Evolutionary conservation across 1,284 basidiomycete species (phyloP).

Genomic region (Rhodotorula mucilaginosa): DNA sequence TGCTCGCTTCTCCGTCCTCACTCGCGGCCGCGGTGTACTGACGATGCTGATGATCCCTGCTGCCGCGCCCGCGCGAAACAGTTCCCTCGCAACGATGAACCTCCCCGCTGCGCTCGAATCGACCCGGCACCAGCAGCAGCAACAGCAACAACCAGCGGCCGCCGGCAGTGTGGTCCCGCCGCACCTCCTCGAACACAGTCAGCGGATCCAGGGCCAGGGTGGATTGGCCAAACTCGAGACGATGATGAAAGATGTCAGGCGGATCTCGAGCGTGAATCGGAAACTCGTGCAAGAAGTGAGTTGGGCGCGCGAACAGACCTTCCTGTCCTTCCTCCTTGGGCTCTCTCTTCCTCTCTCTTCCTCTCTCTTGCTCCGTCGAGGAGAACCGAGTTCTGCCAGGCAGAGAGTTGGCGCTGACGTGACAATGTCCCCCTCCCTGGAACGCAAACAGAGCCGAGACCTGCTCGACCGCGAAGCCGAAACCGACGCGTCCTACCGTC

Average conservation of each 20-base stretch:
- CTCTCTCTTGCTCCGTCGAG: no score
- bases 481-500: conserved; percentile 67
- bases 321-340: no score
- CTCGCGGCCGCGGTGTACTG: neutral
- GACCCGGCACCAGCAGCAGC: conserved; percentile 74
- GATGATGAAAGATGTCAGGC: conserved; percentile 69
- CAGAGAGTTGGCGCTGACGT: neutral
- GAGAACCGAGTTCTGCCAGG: neutral
- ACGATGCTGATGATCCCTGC: neutral
- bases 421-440: neutral
- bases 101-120: conserved; percentile 86
- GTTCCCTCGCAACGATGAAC: conserved; percentile 68
- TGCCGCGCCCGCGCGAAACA: conserved; percentile 46
- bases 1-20: neutral
- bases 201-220: conserved; percentile 75
- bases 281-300: conserved; percentile 71
- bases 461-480: conserved; percentile 83
- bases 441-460: conserved; percentile 66
- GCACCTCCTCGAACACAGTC: conserved; percentile 77
- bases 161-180: conserved; percentile 66
- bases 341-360: neutral
- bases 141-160: conserved; percentile 42
- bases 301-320: no score
- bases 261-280: conserved; percentile 63
- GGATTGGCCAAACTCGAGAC: conserved; percentile 70